These are phyloP conservation scores for Panicum hallii DNA, from an alignment of 202 grass and related monocot genomes.

Conservation along the genomic window DNA sequence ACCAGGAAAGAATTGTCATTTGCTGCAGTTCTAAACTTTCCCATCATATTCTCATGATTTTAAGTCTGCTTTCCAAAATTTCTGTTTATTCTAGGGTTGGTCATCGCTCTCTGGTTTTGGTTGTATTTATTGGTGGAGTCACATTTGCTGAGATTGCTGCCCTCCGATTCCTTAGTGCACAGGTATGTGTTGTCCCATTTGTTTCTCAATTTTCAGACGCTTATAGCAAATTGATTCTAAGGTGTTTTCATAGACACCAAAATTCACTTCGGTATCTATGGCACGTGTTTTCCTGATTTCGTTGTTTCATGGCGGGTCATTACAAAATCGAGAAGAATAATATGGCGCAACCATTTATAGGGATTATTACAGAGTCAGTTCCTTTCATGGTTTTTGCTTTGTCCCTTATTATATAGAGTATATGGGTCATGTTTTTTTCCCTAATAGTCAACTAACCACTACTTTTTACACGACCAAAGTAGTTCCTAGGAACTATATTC, in stretches of 20 bases:
- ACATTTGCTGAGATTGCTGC: constrained; percentile 97
- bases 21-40: neutral
- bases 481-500: no score
- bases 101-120: constrained; percentile 77
- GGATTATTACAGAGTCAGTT: neutral
- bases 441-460: neutral
- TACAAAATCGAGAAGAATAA: neutral
- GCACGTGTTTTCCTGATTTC: neutral
- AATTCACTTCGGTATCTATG: neutral
- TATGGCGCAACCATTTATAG: neutral
- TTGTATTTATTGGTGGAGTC: constrained; percentile 88
- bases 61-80: neutral
- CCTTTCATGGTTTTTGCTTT: neutral
- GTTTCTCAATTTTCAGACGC: constrained; percentile 16
- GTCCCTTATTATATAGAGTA: no score
- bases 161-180: constrained; percentile 93
- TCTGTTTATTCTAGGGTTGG: constrained; percentile 60
- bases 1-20: neutral
- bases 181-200: constrained; percentile 51
- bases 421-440: neutral
- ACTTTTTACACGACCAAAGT: no score
- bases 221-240: constrained; percentile 12
- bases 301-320: neutral
- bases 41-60: neutral
- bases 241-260: neutral